Percentiles rank a stretch among this genome's conserved stretches.
Conservation (phyloP, 441 rosid genomes). For the Gossypium lobatum region DNA sequence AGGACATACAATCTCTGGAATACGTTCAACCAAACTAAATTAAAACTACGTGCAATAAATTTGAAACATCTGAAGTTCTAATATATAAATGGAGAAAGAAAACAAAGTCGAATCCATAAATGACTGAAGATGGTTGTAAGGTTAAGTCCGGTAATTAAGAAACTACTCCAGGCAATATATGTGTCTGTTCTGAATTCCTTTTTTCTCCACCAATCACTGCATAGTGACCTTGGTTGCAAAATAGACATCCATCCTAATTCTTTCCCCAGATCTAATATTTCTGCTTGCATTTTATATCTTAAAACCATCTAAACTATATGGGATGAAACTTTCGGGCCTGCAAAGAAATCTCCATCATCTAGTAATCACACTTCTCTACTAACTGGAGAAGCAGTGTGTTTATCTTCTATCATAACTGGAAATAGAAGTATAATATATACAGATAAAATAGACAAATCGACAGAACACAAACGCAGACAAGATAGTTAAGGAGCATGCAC, state of each 20-base stretch:
- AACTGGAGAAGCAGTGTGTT: neutral
- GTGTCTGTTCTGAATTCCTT: too few relatives aligned
- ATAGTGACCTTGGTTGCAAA: neutral
- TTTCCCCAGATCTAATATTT: too few relatives aligned
- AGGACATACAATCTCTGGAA: neutral
- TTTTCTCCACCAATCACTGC: too few relatives aligned
- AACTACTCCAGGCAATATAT: neutral
- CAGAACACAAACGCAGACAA: neutral
- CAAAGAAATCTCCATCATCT: neutral
- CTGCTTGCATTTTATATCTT: too few relatives aligned
- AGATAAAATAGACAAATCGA: slow-evolving; percentile 7
- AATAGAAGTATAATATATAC: neutral
- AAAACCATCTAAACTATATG: neutral
- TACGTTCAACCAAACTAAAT: neutral
- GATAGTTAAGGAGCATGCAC: neutral
- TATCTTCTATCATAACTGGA: neutral
- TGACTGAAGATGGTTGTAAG: neutral
- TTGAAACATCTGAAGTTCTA: slow-evolving; percentile 2
- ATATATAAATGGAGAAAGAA: neutral
- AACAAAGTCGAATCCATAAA: neutral
- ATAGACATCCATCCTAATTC: neutral
- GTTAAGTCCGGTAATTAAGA: neutral
- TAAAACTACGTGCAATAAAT: neutral
- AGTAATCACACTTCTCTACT: neutral
- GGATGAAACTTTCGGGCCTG: neutral